Base-by-base conservation (phyloP, 768 basidiomycete genomes). In the Podaxis sp. region DNA sequence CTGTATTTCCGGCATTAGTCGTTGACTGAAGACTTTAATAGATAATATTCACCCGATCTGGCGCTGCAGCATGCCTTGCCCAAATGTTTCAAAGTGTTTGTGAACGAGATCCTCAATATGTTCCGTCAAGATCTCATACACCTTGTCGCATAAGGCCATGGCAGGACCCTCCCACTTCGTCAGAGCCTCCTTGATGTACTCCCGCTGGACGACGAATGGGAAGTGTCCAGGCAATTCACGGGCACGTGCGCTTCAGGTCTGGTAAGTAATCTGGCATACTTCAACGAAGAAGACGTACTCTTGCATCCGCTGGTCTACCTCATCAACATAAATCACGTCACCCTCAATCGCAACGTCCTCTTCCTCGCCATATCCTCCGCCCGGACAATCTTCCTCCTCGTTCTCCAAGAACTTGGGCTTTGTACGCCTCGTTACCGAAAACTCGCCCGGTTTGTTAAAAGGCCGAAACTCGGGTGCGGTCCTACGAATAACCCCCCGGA, bases 191-290 rank as follows among this genome's bases (percentile, higher is more conserved):
- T 67, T 58, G 57, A 92, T 87, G 63, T 82, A 87, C 0, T 71
- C 68, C 9, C 77, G 71, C 53, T 85, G 83, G 0, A 91, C 85
- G 0, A 85, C 75, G 63, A 87, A 90, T 0, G 89, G 89, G 63
- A 84, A 88, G 63, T 82, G 80, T 13, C 83, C 86, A 0, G 89
- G 89, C 0, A 92, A 79, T 67, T 92, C 89, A 1, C 91, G 83
- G 0, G 89, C 87, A 3, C 86, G 80, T 1, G 90, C 84, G 22
- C 91, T 92, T 33, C 33, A 33, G 0, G 85, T 0, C 80, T 78
- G 0, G 84, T 84, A 0, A 36, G 49, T 6, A 26, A 60, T 30
- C 57, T 19, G 51, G 52, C 22, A 15, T 42, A 46, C 4, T 38
- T n/a, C 38, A 57, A 13, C 17, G 19, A 57, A 44, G 28, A 52